A percentile compares a stretch with the other conserved stretches of the same genome.
phyloP scores from a whole-genome alignment of 345 rosid species.

The Corymbia maculata region DNA sequence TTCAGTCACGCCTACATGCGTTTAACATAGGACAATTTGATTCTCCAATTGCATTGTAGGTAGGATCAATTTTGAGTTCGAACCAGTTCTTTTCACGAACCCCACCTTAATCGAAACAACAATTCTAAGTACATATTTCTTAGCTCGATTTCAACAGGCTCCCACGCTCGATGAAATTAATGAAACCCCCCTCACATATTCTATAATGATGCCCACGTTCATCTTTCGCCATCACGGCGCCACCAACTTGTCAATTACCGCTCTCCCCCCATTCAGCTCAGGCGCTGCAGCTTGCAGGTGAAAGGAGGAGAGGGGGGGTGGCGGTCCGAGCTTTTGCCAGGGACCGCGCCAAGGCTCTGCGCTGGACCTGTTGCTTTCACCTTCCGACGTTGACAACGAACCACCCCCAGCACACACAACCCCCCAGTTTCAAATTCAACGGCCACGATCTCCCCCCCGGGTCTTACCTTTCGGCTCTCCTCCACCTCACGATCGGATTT shows the following conservation, averaged over 20 bases:
- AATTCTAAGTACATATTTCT: not conserved
- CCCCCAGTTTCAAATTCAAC: slow-evolving; percentile 8
- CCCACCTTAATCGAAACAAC: not conserved
- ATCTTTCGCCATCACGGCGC: not conserved
- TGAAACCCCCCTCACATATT: not conserved
- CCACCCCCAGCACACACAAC: too few relatives aligned
- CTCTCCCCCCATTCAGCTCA: not conserved
- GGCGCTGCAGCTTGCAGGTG: not conserved
- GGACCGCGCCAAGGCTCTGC: slow-evolving; percentile 15
- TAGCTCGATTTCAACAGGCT: not conserved
- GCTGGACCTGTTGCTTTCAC: slow-evolving; percentile 15
- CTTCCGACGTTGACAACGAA: not conserved
- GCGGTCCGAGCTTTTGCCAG: not conserved
- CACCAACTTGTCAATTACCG: not conserved
- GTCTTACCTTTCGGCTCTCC: not conserved
- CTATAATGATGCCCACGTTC: not conserved
- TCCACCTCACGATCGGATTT: not conserved
- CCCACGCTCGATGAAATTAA: not conserved
- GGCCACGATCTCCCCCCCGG: slow-evolving; percentile 21
- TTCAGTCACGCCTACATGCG: not conserved
- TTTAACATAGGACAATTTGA: not conserved
- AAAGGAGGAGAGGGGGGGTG: not conserved
- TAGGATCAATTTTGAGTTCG: not conserved
- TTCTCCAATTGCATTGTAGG: rapidly evolving
- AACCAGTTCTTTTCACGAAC: not conserved